Conservation (phyloP, 257 asterid species). For the Gynochthodes officinalis region DNA sequence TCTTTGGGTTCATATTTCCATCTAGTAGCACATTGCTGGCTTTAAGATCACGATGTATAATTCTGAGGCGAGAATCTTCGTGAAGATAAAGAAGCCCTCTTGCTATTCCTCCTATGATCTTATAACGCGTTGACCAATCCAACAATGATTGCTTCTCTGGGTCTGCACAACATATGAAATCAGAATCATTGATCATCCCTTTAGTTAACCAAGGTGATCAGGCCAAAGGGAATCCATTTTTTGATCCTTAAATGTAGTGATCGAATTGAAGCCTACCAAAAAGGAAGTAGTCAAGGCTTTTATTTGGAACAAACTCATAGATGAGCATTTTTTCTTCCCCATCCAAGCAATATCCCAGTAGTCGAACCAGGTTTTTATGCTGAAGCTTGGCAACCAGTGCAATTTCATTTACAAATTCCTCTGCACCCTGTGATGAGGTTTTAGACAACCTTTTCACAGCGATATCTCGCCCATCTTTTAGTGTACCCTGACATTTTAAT, state of each 20-base stretch:
- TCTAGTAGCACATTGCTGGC: constrained; percentile 34
- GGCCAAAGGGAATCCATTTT: not conserved
- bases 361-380: constrained; percentile 27
- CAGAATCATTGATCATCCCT: not conserved
- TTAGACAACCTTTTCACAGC: constrained; percentile 34
- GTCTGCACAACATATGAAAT: constrained; percentile 5
- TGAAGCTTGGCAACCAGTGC: constrained; percentile 28
- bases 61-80: constrained; percentile 34
- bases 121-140: constrained; percentile 28
- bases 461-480: constrained; percentile 21
- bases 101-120: constrained; percentile 25
- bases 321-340: constrained; percentile 27
- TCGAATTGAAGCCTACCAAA: constrained; percentile 19
- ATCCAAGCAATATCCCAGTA: constrained; percentile 26
- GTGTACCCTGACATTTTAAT: constrained; percentile 33
- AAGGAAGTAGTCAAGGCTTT: constrained; percentile 30
- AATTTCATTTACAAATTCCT: constrained; percentile 29
- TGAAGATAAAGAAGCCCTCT: constrained; percentile 35
- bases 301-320: constrained; percentile 29
- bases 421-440: constrained; percentile 26
- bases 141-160: constrained; percentile 11
- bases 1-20: constrained; percentile 34
- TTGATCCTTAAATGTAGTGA: too few species aligned
- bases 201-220: not conserved
- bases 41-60: constrained; percentile 40